Base-by-base conservation (phyloP, 108 stramenopile genomes). In the Bacterosira constricta region DNA sequence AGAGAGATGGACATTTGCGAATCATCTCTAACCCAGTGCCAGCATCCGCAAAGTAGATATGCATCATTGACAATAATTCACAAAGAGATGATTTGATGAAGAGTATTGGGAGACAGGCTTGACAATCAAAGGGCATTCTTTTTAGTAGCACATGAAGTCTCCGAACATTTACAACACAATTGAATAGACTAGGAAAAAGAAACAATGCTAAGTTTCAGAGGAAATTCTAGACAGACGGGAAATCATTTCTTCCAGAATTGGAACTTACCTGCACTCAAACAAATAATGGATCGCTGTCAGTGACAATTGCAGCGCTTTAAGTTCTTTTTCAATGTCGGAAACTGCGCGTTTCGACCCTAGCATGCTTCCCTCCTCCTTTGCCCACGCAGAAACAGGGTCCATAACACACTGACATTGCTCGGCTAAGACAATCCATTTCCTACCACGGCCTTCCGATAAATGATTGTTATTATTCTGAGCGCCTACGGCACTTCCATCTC, bases 211-310 rank as follows among this genome's bases (percentile, higher is more conserved):
- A 23, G 23, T 0, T 5, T 36, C 21, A 50, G 25, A 7, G 21
- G 3, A 39, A 34, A 13, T 23, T 1, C 30, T 26, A 42, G 4
- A 0, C 47, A n/a, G 3, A 56, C 4, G 6, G 26, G 39, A 13
- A 34, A 29, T 31, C 17, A 58, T n/a, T 30, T 23, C 18, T 63
- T 63, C 9, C 29, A 6, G 25, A 54, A 25, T 39, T 18, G 7
- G 9, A 42, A 77, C 77, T 78, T 44, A 78, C 77, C 70, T 54
- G 63, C 52, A 66, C 12, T 63, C 62, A 23, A 57, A 27, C 47
- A 78, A 57, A 15, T 50, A 26, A 34, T 59, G 18, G 6, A 65
- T 63, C 7, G 69, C 41, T 12, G 36, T 26, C 60, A 78, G 42
- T 11, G 56, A 62, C n/a, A 70, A 39, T 34, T 60, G 45, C 29